Evolutionary conservation across 1,284 basidiomycete species (phyloP), one percentile per base, ranked within the genome.

Genomic region (Apiotrichum akiyoshidainum): DNA sequence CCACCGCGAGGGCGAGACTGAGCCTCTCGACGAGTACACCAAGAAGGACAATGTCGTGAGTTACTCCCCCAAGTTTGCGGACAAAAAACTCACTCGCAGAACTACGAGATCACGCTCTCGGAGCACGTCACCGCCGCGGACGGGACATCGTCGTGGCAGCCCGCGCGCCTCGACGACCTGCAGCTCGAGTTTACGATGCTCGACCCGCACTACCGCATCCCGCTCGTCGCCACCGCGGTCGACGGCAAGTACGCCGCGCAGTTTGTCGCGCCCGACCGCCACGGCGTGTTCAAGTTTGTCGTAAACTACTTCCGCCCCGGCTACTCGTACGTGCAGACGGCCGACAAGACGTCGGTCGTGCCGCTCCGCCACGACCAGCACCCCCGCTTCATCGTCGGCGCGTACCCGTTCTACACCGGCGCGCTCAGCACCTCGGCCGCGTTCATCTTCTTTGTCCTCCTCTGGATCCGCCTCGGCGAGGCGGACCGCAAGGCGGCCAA

Each of bases 151-250:
- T 31, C 58, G 5, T 97, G 90, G 90, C 79, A 79, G 46, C 87
- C 92, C 0, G 88, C 87, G 74, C 84, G 85, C 5, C 83, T 81
- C 33, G 73, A 89, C 55, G 80, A 96, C 74, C 70, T 98, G 19
- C 95, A 98, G 71, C 83, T 99, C 54, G 92, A 95, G 67, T 96
- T 98, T 75, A 92, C 90, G 33, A 99, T 99, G 95, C 85, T 99
- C 45, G 96, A 99, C 77, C 95, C 93, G 1, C 90, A 94, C 75
- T 80, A 95, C 61, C 88, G 92, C 35, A 81, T 96, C 10, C 79
- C 74, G 12, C 81, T 87, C 12, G 82, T 67, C 44, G 42, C 47
- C 9, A 51, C 64, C n/a, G 57, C 68, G 21, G 53, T 47, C 14
- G 49, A 26, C 2, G 45, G 51, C 19, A 83, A 83, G 63, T 97